Percentiles rank a stretch among this genome's conserved stretches.
phyloP scores from a whole-genome alignment of 176 grass and related monocot species.

The Calamus simplicifolius region DNA sequence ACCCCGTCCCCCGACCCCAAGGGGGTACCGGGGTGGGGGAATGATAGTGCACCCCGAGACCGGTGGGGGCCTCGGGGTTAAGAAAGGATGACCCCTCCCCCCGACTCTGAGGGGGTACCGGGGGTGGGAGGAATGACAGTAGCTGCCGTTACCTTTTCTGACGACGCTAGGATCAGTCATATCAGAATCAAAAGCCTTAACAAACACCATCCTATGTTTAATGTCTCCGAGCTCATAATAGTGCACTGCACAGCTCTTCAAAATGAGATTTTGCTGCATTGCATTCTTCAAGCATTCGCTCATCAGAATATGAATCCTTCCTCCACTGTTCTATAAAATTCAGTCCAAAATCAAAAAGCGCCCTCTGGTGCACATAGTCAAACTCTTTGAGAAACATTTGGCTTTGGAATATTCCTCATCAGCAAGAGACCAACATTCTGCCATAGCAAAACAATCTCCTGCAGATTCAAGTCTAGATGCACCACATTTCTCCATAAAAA shows the following conservation, averaged over 20 bases:
- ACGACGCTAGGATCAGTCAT: too few species aligned
- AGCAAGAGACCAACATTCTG: constrained; percentile 42
- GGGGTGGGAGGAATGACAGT: too few species aligned
- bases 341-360: constrained; percentile 41
- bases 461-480: constrained; percentile 59
- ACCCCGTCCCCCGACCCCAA: too few species aligned
- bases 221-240: constrained; percentile 35
- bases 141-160: too few species aligned
- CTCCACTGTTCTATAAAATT: constrained; percentile 39
- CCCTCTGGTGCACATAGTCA: constrained; percentile 44
- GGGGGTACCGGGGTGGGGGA: too few species aligned
- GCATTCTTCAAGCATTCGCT: constrained; percentile 11
- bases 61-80: too few species aligned
- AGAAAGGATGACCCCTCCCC: too few species aligned
- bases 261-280: constrained; percentile 27
- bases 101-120: too few species aligned
- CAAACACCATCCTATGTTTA: constrained; percentile 54
- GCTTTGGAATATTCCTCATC: constrained; percentile 58
- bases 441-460: constrained; percentile 46
- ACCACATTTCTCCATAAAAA: constrained; percentile 69
- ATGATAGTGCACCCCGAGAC: too few species aligned
- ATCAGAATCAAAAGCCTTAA: too few species aligned
- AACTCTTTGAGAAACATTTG: constrained; percentile 53
- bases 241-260: constrained; percentile 39
- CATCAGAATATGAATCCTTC: constrained; percentile 20